Conservation (phyloP, 116 monocot genomes). For the Phalaenopsis hybrid region DNA sequence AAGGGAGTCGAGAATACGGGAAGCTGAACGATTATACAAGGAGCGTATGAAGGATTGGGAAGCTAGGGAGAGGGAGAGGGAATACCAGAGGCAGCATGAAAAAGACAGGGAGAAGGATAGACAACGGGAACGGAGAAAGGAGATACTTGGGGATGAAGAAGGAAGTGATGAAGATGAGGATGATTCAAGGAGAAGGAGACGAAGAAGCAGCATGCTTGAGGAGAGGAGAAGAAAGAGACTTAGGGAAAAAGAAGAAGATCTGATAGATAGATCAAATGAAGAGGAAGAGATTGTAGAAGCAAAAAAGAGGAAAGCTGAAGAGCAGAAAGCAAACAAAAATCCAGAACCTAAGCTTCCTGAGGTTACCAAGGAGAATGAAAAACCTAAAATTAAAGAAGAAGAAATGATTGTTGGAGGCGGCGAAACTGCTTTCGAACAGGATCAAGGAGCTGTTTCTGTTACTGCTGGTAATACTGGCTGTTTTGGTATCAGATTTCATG, state of each 20-base stretch:
- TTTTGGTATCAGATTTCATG: constrained; percentile 2
- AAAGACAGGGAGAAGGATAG: constrained; percentile 82
- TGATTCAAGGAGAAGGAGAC: constrained; percentile 67
- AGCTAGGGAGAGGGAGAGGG: constrained; percentile 85
- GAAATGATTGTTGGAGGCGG: constrained; percentile 21
- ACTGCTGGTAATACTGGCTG: constrained; percentile 24
- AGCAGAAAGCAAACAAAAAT: constrained; percentile 34
- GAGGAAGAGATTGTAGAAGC: constrained; percentile 83
- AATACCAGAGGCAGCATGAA: constrained; percentile 56
- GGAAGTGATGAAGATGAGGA: constrained; percentile 96
- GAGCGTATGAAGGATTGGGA: constrained; percentile 95
- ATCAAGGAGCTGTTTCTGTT: constrained; percentile 14
- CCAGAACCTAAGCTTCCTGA: constrained; percentile 11
- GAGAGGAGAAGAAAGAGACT: constrained; percentile 82
- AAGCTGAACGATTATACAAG: constrained; percentile 69
- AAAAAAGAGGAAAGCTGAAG: constrained; percentile 64
- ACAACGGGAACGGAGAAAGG: constrained; percentile 64
- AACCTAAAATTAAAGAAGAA: constrained; percentile 27
- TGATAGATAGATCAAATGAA: constrained; percentile 65
- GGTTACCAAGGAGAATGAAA: constrained; percentile 28
- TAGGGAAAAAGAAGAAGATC: constrained; percentile 84
- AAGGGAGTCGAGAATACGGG: constrained; percentile 61
- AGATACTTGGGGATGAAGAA: constrained; percentile 75
- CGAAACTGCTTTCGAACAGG: constrained; percentile 14
- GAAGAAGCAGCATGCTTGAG: constrained; percentile 53